These are phyloP conservation scores for Claviceps sp. DNA, from an alignment of 2,329 filamentous ascomycete genomes.

Conservation along the genomic window DNA sequence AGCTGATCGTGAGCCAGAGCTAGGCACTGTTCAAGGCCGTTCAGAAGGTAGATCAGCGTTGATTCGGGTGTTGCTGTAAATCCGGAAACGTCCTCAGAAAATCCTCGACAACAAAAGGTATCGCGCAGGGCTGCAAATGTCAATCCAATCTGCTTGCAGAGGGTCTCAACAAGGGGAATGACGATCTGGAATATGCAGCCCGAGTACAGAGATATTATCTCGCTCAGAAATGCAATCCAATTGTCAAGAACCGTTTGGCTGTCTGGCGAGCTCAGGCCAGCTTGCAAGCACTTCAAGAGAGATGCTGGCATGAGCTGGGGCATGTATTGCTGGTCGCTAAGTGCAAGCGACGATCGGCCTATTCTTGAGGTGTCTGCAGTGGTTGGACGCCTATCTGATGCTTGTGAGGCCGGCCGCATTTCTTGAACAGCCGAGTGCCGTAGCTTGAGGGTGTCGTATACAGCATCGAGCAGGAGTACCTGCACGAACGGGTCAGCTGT, in stretches of 20 bases:
- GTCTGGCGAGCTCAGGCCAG: conserved; percentile 60
- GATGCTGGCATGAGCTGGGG: conserved; percentile 44
- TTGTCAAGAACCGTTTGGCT: conserved; percentile 74
- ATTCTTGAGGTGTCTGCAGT: conserved; percentile 28
- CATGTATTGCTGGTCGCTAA: conserved; percentile 14
- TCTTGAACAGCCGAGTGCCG: conserved; percentile 30
- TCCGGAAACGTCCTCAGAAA: background rate
- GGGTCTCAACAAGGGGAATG: conserved; percentile 78
- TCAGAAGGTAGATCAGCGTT: conserved; percentile 73
- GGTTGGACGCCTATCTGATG: conserved; percentile 31
- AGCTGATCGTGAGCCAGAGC: conserved; percentile 77
- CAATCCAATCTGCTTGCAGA: conserved; percentile 63
- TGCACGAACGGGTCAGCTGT: conserved; percentile 59
- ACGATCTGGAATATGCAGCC: conserved; percentile 80
- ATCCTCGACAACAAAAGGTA: conserved; percentile 36
- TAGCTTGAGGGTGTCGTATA: conserved; percentile 60
- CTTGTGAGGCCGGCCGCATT: conserved; percentile 26
- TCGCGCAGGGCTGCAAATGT: conserved; percentile 60
- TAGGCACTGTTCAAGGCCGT: conserved; percentile 81
- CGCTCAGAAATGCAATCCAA: conserved; percentile 77
- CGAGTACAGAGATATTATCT: conserved; percentile 73
- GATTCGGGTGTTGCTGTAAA: conserved; percentile 41
- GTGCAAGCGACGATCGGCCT: conserved; percentile 24
- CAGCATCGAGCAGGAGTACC: conserved; percentile 64
- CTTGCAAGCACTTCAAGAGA: conserved; percentile 73